phyloP scores from a whole-genome alignment of 257 asterid species.

The Primulina eburnea region DNA sequence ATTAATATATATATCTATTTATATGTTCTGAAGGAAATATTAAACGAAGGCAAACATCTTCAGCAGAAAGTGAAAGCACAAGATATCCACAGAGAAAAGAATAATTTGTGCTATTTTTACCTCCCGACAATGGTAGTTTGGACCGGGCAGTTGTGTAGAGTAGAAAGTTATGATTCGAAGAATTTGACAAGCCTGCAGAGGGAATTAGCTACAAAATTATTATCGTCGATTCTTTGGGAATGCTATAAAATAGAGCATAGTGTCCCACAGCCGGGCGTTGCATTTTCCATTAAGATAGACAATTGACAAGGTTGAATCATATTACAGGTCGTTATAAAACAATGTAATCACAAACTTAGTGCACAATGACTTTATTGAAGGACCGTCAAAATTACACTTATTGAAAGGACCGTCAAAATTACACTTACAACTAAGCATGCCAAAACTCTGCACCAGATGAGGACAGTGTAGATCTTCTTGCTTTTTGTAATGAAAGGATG shows the following conservation, averaged over 20 bases:
- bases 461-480: slow-evolving; percentile 92
- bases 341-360: not conserved
- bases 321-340: not conserved
- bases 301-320: not conserved
- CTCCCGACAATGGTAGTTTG: slow-evolving; percentile 98
- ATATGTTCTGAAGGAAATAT: not conserved
- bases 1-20: not conserved
- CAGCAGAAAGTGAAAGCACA: not conserved
- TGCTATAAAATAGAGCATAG: not conserved
- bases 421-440: slow-evolving; percentile 89
- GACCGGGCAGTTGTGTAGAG: slow-evolving; percentile 97
- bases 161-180: slow-evolving; percentile 89
- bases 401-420: not conserved
- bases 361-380: not conserved
- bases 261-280: not conserved
- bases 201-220: not conserved
- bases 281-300: not conserved
- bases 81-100: not conserved
- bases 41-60: not conserved
- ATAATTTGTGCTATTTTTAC: slow-evolving; percentile 32
- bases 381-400: slow-evolving; percentile 11
- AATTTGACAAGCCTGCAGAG: slow-evolving; percentile 74
- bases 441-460: slow-evolving; percentile 94
- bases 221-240: slow-evolving; percentile 1
- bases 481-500: slow-evolving; percentile 87